Evolutionary conservation across 345 rosid species (phyloP).

Genomic region (Syzygium aromaticum): DNA sequence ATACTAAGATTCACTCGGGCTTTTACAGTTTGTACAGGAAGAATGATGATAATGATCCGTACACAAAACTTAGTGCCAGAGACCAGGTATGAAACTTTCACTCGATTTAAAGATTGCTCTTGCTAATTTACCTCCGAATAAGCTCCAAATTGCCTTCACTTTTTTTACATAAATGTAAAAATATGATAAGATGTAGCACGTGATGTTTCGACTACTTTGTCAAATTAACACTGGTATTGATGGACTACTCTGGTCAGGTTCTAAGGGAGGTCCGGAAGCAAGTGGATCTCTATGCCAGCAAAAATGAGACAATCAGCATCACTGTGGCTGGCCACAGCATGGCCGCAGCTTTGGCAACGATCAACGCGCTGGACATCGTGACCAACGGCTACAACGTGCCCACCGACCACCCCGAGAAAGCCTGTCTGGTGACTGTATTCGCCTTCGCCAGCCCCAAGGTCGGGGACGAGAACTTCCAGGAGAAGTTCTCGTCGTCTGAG

Average conservation of each 20-base stretch:
- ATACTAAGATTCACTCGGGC: slow-evolving; percentile 51
- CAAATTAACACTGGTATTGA: not conserved
- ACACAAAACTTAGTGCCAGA: slow-evolving; percentile 34
- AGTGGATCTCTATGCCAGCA: slow-evolving; percentile 17
- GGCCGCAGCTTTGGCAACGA: slow-evolving; percentile 51
- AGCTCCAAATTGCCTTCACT: not conserved
- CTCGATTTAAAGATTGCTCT: not conserved
- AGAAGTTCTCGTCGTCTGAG: slow-evolving; percentile 19
- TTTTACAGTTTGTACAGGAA: slow-evolving; percentile 47
- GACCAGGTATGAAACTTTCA: slow-evolving; percentile 30
- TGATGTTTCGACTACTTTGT: not conserved
- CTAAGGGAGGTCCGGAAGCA: slow-evolving; percentile 31
- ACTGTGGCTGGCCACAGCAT: slow-evolving; percentile 50
- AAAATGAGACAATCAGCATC: slow-evolving; percentile 54
- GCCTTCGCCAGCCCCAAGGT: slow-evolving; percentile 59
- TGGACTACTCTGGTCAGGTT: slow-evolving; percentile 3
- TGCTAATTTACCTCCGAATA: not conserved
- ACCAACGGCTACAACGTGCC: slow-evolving; percentile 38
- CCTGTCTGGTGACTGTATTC: slow-evolving; percentile 42
- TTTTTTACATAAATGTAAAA: not conserved
- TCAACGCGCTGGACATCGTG: slow-evolving; percentile 51
- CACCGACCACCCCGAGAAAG: slow-evolving; percentile 6
- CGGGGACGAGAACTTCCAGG: slow-evolving; percentile 35
- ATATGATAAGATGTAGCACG: not conserved
- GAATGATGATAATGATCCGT: slow-evolving; percentile 12